phyloP scores from a whole-genome alignment of 192 early-diverging fungal genomes.

The Dissophora globulifera region DNA sequence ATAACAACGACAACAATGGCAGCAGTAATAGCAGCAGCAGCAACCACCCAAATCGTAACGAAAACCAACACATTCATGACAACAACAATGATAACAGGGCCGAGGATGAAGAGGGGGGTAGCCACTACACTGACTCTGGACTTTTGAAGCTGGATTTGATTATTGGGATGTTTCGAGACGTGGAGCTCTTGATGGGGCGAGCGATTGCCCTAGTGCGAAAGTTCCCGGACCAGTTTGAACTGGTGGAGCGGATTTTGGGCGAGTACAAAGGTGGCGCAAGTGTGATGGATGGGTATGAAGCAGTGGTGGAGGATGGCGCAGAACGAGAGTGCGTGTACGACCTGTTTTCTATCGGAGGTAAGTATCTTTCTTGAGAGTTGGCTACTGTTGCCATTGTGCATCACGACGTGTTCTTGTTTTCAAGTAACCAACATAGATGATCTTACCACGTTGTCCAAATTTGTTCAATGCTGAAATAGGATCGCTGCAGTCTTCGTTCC shows the following conservation, averaged over 20 bases:
- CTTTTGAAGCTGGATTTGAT: slow-evolving; percentile 45
- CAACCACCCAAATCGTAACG: too few species aligned
- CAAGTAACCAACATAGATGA: too few species aligned
- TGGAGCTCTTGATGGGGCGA: slow-evolving; percentile 61
- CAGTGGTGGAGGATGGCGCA: slow-evolving; percentile 56
- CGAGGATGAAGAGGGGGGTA: too few species aligned
- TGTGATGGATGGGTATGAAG: slow-evolving; percentile 47
- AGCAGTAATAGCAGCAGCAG: too few species aligned
- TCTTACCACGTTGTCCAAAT: background rate
- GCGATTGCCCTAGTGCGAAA: slow-evolving; percentile 66
- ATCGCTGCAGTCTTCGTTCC: slow-evolving; percentile 57
- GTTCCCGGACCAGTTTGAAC: slow-evolving; percentile 69
- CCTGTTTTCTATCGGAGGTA: slow-evolving; percentile 66
- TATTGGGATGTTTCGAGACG: slow-evolving; percentile 47
- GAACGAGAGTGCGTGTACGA: slow-evolving; percentile 68
- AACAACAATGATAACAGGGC: too few species aligned
- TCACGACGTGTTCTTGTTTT: too few species aligned
- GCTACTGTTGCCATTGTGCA: too few species aligned
- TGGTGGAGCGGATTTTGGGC: slow-evolving; percentile 65
- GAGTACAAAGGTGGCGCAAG: slow-evolving; percentile 34
- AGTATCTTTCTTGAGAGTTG: too few species aligned
- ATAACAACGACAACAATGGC: too few species aligned
- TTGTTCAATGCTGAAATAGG: slow-evolving; percentile 14
- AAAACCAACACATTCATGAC: too few species aligned
- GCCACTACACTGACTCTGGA: too few species aligned